phyloP scores from a whole-genome alignment of 345 rosid species.

The Cardamine chenopodiifolia region DNA sequence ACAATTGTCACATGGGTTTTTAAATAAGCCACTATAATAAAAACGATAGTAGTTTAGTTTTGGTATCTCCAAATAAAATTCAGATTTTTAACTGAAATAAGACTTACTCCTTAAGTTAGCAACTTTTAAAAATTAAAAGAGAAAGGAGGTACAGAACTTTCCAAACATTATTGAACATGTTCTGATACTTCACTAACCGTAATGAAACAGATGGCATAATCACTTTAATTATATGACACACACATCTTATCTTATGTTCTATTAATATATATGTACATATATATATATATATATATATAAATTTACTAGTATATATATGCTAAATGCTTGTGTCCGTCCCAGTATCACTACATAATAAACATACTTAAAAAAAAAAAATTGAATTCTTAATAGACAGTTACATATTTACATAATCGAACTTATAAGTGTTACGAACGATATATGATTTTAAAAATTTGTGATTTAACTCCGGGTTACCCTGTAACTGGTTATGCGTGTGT shows the following conservation, averaged over 20 bases:
- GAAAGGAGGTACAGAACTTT: conserved; percentile 30
- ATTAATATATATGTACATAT: conserved; percentile 3
- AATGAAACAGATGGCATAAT: conserved; percentile 35
- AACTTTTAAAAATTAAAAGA: conserved; percentile 23
- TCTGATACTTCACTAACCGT: conserved; percentile 39
- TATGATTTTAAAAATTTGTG: neutral
- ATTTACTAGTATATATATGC: conserved; percentile 1
- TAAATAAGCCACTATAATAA: neutral
- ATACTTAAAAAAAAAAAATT: neutral
- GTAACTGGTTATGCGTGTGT: too few relatives aligned
- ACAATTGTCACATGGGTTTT: neutral
- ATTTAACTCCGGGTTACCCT: too few relatives aligned
- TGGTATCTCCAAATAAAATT: neutral
- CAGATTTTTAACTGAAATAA: neutral
- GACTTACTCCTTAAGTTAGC: conserved; percentile 40
- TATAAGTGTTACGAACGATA: neutral
- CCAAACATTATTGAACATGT: conserved; percentile 38
- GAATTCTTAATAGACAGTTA: neutral
- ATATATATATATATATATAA: neutral
- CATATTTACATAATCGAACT: neutral
- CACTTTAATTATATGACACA: conserved; percentile 27
- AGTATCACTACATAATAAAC: neutral
- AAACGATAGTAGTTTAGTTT: neutral
- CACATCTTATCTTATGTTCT: conserved; percentile 26
- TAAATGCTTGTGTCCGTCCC: conserved; percentile 19